phyloP scores from a whole-genome alignment of 768 basidiomycete species.

The Symmetrospora coprosmae region DNA sequence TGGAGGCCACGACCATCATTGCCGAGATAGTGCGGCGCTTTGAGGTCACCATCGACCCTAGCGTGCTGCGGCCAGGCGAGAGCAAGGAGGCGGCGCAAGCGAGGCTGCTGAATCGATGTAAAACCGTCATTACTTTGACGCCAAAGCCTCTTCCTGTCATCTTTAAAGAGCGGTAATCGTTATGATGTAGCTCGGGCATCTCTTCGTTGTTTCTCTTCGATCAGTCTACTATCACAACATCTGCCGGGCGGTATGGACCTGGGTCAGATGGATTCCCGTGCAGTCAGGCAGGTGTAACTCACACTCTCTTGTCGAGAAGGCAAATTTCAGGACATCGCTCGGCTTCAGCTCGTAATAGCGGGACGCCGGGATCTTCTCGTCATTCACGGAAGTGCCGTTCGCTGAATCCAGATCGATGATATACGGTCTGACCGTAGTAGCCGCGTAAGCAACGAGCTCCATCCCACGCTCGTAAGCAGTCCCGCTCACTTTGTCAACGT shows the following conservation, averaged over 20 bases:
- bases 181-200: not conserved
- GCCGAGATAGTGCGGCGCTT: conserved; percentile 10
- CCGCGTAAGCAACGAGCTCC: not conserved
- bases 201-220: not conserved
- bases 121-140: conserved; percentile 14
- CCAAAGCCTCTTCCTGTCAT: conserved; percentile 12
- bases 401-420: conserved; percentile 98
- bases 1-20: conserved; percentile 1
- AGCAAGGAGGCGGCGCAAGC: not conserved
- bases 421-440: conserved; percentile 55
- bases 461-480: not conserved
- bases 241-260: not conserved
- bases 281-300: not conserved
- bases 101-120: conserved; percentile 1
- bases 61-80: conserved; percentile 2
- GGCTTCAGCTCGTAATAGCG: conserved; percentile 71
- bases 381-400: conserved; percentile 86
- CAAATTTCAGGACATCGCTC: conserved; percentile 48
- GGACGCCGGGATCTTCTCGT: conserved; percentile 63
- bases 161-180: conserved; percentile 1
- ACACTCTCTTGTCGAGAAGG: conserved; percentile 40
- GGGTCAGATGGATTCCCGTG: not conserved
- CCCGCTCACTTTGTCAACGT: conserved; percentile 69
- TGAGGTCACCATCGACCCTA: conserved; percentile 5
- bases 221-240: conserved; percentile 19